Conservation (phyloP, 2,329 filamentous ascomycete species). For the Chrysoporthe cubensis region DNA sequence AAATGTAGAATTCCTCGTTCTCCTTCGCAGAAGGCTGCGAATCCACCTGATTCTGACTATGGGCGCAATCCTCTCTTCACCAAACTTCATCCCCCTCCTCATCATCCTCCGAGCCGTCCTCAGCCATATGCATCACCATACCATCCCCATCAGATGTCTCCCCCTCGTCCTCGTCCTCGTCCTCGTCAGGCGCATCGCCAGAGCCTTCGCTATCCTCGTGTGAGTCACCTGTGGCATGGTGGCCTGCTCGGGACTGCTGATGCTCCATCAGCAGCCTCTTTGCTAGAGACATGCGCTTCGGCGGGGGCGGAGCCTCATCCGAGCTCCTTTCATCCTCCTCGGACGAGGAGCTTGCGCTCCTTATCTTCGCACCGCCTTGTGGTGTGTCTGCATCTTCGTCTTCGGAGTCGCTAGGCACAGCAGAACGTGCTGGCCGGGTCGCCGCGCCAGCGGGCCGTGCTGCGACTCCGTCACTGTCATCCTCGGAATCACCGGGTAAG, state of each 20-base stretch:
- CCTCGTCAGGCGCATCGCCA: conserved; percentile 9
- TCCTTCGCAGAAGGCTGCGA: not conserved
- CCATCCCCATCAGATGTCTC: too few relatives aligned
- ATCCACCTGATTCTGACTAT: not conserved
- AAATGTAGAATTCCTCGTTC: not conserved
- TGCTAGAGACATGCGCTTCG: conserved; percentile 23
- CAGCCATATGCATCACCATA: too few relatives aligned
- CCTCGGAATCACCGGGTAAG: conserved; percentile 16
- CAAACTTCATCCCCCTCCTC: conserved; percentile 1
- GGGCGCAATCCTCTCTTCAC: not conserved
- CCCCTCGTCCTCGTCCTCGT: conserved; percentile 16
- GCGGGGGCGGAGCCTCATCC: conserved; percentile 19
- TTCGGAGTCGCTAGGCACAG: conserved; percentile 18
- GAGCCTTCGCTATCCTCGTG: conserved; percentile 11
- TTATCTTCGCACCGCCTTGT: not conserved
- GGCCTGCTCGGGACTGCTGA: conserved; percentile 3
- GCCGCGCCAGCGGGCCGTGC: not conserved
- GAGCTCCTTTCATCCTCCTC: conserved; percentile 14
- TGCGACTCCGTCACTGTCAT: conserved; percentile 7
- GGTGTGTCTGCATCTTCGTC: conserved; percentile 11
- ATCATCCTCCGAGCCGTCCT: conserved; percentile 8
- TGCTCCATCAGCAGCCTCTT: conserved; percentile 22
- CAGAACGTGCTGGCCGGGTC: conserved; percentile 3
- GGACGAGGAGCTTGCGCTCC: conserved; percentile 2
- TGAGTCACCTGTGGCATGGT: conserved; percentile 1